Percentiles rank a stretch among this genome's conserved stretches.
Evolutionary conservation across 805 yeast species (phyloP).

Genomic region (Candida loeiensis): DNA sequence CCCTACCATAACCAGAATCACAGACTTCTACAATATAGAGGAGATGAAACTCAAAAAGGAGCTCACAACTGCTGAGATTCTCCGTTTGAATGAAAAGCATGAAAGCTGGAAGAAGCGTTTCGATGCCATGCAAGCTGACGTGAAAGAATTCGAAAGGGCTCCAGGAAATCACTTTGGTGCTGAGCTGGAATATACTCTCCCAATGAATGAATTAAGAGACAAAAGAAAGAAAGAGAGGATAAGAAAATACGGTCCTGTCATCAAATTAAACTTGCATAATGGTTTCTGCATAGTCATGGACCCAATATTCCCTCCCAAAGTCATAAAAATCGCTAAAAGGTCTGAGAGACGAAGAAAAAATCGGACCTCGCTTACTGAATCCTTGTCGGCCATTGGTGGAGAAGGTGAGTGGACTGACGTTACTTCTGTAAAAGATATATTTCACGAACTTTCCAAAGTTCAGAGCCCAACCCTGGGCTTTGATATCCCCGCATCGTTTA

Average conservation of each 20-base stretch:
- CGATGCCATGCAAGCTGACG: constrained; percentile 23
- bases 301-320: constrained; percentile 30
- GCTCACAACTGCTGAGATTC: constrained; percentile 49
- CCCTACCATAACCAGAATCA: constrained; percentile 47
- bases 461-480: not conserved
- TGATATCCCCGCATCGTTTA: not conserved
- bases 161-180: constrained; percentile 11
- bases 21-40: constrained; percentile 41
- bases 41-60: constrained; percentile 53
- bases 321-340: constrained; percentile 4
- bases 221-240: constrained; percentile 24
- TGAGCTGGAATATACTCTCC: constrained; percentile 26
- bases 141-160: constrained; percentile 12
- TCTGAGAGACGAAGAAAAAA: not conserved
- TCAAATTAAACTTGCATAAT: constrained; percentile 34
- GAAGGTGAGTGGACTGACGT: too few species aligned
- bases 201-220: constrained; percentile 21
- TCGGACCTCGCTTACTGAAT: too few species aligned
- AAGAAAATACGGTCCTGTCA: constrained; percentile 31
- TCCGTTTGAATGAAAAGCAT: constrained; percentile 33
- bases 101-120: constrained; percentile 37
- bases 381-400: too few species aligned
- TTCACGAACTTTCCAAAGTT: not conserved
- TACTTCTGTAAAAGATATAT: not conserved
- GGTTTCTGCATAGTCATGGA: constrained; percentile 39